Evolutionary conservation across 768 basidiomycete species (phyloP).

Genomic region (Tylopilus vinaceipallidus): DNA sequence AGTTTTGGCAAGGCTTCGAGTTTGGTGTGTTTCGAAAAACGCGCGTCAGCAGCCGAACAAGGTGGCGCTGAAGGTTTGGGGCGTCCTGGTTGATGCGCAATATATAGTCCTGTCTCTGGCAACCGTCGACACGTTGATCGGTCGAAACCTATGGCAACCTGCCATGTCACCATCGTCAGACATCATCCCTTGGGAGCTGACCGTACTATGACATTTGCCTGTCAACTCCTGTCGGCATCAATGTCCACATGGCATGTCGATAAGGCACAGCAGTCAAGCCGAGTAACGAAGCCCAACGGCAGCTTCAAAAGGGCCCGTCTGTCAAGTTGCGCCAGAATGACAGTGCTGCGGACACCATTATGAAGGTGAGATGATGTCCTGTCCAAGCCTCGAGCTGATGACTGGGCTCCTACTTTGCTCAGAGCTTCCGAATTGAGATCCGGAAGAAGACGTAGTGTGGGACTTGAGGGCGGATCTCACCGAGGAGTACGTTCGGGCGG

Average conservation of each 20-base stretch:
- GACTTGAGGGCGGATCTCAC: slow-evolving; percentile 31
- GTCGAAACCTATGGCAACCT: slow-evolving; percentile 9
- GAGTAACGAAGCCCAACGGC: not conserved
- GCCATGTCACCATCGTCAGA: not conserved
- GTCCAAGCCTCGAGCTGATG: slow-evolving; percentile 13
- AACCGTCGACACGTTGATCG: slow-evolving; percentile 1
- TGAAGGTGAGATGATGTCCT: slow-evolving; percentile 19
- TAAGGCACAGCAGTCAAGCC: slow-evolving; percentile 17
- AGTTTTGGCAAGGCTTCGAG: slow-evolving; percentile 1
- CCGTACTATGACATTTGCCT: slow-evolving; percentile 9
- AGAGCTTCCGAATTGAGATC: slow-evolving; percentile 23
- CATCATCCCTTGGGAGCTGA: not conserved
- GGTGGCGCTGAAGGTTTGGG: slow-evolving; percentile 16
- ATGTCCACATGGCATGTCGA: slow-evolving; percentile 11
- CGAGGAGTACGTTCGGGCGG: slow-evolving; percentile 18
- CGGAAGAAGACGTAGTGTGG: slow-evolving; percentile 10
- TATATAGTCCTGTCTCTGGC: slow-evolving; percentile 7
- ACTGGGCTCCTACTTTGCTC: slow-evolving; percentile 24
- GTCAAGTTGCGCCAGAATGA: slow-evolving; percentile 9
- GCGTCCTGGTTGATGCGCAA: not conserved
- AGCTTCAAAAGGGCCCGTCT: slow-evolving; percentile 12
- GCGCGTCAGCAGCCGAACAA: slow-evolving; percentile 12
- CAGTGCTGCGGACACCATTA: slow-evolving; percentile 12
- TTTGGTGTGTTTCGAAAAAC: slow-evolving; percentile 18
- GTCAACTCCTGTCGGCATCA: slow-evolving; percentile 12